phyloP scores from a whole-genome alignment of 2,329 filamentous ascomycete species.

The Botrytis galanthina region DNA sequence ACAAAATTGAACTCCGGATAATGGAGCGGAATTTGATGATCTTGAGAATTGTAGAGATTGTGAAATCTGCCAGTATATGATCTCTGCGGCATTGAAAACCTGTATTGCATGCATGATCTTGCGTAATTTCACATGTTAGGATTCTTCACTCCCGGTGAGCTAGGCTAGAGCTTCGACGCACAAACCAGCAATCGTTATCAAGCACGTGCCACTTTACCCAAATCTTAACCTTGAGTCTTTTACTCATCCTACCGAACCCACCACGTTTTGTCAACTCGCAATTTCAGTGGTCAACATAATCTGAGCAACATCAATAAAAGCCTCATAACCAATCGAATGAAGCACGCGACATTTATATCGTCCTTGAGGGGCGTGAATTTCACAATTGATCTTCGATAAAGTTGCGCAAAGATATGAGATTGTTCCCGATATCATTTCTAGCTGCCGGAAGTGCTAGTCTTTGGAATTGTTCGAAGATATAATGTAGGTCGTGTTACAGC shows the following conservation, averaged over 20 bases:
- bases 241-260: background rate
- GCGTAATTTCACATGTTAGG: no score
- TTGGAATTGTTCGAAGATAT: background rate
- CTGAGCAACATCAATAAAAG: conserved; percentile 3
- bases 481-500: background rate
- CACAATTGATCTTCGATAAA: conserved; percentile 1
- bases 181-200: background rate
- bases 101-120: no score
- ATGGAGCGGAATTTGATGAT: no score
- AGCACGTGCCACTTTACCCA: conserved; percentile 2
- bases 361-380: background rate
- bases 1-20: no score
- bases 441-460: background rate
- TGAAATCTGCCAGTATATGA: no score
- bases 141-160: background rate
- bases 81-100: no score
- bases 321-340: conserved; percentile 20
- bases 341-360: conserved; percentile 20
- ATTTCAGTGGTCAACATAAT: conserved; percentile 2
- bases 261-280: conserved; percentile 11
- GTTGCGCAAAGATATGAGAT: conserved; percentile 1
- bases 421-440: background rate
- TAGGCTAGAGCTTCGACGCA: background rate
- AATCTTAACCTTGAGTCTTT: background rate
- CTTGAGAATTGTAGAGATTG: no score